Conservation (phyloP, 306 rosid species). For the Leucaena leucocephala region DNA sequence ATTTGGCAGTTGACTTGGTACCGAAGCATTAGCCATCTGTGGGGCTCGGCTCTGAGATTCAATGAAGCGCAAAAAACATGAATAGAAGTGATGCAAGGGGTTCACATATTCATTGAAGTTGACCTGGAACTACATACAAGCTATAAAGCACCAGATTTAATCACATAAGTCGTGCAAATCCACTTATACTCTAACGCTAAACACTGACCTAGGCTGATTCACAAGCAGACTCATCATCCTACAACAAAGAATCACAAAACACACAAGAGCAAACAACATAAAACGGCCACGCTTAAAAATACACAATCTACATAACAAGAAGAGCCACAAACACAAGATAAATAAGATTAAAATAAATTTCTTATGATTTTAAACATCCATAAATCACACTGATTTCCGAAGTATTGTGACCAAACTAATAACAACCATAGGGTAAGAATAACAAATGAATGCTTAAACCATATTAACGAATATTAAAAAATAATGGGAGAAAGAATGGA, state of each 20-base stretch:
- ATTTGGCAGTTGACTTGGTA: conserved; percentile 45
- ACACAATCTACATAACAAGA: not conserved
- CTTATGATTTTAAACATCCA: conserved; percentile 20
- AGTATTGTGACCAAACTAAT: not conserved
- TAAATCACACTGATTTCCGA: conserved; percentile 1
- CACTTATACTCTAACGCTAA: not conserved
- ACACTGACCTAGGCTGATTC: not conserved
- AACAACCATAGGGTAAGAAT: not conserved
- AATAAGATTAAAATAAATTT: conserved; percentile 5
- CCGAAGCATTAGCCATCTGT: conserved; percentile 37
- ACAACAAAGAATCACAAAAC: not conserved
- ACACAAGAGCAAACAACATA: not conserved
- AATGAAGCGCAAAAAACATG: conserved; percentile 33
- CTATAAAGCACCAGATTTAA: not conserved
- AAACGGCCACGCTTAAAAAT: not conserved
- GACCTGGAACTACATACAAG: not conserved
- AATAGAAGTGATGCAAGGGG: not conserved
- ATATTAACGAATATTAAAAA: not conserved
- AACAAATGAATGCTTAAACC: conserved; percentile 23
- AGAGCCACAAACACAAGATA: conserved; percentile 26
- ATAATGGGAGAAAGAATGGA: not conserved
- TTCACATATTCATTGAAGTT: not conserved
- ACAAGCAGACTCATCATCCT: not conserved
- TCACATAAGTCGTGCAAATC: not conserved
- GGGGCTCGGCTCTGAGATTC: conserved; percentile 55